Percentiles rank a stretch among this genome's conserved stretches.
Conservation (phyloP, 192 early-diverging fungal genomes). For the Coemansia sp. region DNA sequence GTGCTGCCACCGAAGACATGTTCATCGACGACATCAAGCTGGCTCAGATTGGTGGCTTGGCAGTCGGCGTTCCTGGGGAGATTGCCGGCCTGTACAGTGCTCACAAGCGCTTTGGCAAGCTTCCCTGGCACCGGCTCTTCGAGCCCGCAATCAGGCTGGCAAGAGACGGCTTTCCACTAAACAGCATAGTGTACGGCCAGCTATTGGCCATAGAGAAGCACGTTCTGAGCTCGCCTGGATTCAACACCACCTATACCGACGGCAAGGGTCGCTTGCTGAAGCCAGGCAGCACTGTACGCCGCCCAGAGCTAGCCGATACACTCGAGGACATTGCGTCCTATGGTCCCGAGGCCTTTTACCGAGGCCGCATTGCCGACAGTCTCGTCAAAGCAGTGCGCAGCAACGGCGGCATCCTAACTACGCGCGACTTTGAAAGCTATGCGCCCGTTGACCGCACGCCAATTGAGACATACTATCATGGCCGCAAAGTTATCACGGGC, state of each 20-base stretch:
- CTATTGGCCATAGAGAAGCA: constrained; percentile 30
- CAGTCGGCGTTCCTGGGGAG: constrained; percentile 87
- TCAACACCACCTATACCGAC: constrained; percentile 61
- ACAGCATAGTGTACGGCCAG: constrained; percentile 46
- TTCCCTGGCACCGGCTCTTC: constrained; percentile 84
- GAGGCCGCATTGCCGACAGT: constrained; percentile 66
- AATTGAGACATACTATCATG: constrained; percentile 75
- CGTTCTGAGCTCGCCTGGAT: constrained; percentile 41
- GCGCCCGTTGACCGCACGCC: constrained; percentile 61
- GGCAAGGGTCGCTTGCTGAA: constrained; percentile 68
- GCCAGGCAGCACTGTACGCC: constrained; percentile 69
- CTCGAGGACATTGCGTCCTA: constrained; percentile 64
- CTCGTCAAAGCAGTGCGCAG: constrained; percentile 67
- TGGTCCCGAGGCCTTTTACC: constrained; percentile 64
- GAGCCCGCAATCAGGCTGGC: constrained; percentile 75
- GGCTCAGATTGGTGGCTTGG: constrained; percentile 73
- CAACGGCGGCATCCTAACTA: constrained; percentile 77
- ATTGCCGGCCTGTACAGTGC: constrained; percentile 84
- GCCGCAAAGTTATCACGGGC: constrained; percentile 70
- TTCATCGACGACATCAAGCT: constrained; percentile 70
- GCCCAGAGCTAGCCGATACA: constrained; percentile 64
- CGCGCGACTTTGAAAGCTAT: constrained; percentile 76
- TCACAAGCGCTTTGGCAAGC: constrained; percentile 77
- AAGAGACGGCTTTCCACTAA: constrained; percentile 73
- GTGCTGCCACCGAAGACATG: constrained; percentile 77